Evolutionary conservation across 768 basidiomycete species (phyloP), one percentile per base, ranked within the genome.

Genomic region (Coprinopsis strossmayeri): DNA sequence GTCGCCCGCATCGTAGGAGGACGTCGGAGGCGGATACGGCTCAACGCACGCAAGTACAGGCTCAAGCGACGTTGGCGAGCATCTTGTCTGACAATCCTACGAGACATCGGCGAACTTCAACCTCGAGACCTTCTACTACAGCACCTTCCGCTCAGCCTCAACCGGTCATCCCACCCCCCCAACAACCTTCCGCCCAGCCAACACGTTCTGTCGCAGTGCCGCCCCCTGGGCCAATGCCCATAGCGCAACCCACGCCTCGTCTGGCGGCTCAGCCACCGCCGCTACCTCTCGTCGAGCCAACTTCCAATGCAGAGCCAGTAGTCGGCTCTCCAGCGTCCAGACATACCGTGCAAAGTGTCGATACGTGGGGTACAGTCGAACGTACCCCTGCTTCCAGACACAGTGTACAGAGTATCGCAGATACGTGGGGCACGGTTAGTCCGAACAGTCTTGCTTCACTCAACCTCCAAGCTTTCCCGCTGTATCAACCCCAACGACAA

Each of bases 201-300:
- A 13, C 46, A 34, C 24, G 21, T 28, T 18, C 34, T 23, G 18
- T 38, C 37, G n/a, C n/a, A n/a, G n/a, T 2, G 9, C 46, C 5
- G 20, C 45, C 3, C 4, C 30, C 13, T 32, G 34, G 15, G 15
- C 45, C 7, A 13, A 18, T n/a, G 13, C 41, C 28, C 23, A 11
- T 43, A n/a, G 40, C 48, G 7, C 48, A 49, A 9, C 48, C 48
- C 4, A 49, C 20, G 13, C 48, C 39, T 17, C 11, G 30, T 15
- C 27, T 40, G 10, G 34, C 46, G 13, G 7, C 38, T n/a, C 38
- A 40, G 24, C 38, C 15, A 26, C 47, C 37, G 17, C 27, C 38
- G 2, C 20, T 24, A 23, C 25, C 39, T 23, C 40, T 23, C n/a
- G n/a, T n/a, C n/a, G n/a, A n/a, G n/a, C n/a, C n/a, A n/a, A n/a